Evolutionary conservation across 1,284 basidiomycete species (phyloP), one percentile per base, ranked within the genome.

Genomic region (Trichosporon ovoides): DNA sequence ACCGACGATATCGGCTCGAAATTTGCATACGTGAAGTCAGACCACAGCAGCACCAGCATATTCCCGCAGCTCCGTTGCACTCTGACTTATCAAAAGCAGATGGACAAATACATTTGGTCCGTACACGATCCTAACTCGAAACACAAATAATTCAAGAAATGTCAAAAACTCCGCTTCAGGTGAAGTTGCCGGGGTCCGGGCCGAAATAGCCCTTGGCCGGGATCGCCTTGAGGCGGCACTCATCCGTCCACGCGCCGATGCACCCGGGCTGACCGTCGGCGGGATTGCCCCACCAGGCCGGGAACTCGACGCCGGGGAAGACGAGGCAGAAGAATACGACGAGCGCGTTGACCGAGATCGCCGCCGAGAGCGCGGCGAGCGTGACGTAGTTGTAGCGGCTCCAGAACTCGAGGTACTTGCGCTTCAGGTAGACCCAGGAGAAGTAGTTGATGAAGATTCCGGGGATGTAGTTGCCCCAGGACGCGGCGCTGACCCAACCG

Each of bases 261-360:
- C 60, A 62, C 1, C 60, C 60, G 1, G 60, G 60, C 35, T 40
- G 34, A 3, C 20, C 34, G 9, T 31, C 57, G 22, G 40, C 40
- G 20, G 40, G 20, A 73, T 93, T 96, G 9, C 92, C 93, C 89
- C 91, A 93, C 93, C 93, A 96, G 53, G 84, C 79, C 46, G 93
- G 60, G 34, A 64, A 66, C 16, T 24, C 12, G 49, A 88, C 59
- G 51, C 81, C 83, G 0, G 90, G 89, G 66, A 91, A 83, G 78
- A 86, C 76, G 18, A 98, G 79, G 22, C 85, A 83, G 66, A 95
- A 86, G 81, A 98, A 98, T 60, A 97, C 87, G 65, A 92, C 74
- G 60, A 98, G 83, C 34, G 86, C 80, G 35, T 83, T 82, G 20
- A 91, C 72, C 24, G 88, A 82, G 3, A 89, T 90, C 4, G 91